Evolutionary conservation across 2,329 filamentous ascomycete genomes (phyloP).

Genomic region (Clonostachys solani): DNA sequence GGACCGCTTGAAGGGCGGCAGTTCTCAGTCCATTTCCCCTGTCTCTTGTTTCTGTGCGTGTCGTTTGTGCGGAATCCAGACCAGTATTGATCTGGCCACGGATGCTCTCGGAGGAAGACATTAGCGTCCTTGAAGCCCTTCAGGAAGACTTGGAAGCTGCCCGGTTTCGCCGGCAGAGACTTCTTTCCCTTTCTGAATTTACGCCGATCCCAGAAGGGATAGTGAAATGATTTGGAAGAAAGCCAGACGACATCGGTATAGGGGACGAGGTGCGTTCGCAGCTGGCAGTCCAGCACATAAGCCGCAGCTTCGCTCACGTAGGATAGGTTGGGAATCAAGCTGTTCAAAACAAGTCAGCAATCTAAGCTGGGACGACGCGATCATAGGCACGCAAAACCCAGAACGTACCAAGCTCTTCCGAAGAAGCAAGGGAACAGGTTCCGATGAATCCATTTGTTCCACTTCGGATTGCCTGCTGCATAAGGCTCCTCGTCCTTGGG

Average conservation of each 20-base stretch:
- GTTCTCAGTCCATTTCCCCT: slow-evolving; percentile 69
- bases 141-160: slow-evolving; percentile 95
- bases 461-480: slow-evolving; percentile 94
- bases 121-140: slow-evolving; percentile 98
- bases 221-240: slow-evolving; percentile 96
- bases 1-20: slow-evolving; percentile 60
- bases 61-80: slow-evolving; percentile 66
- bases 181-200: slow-evolving; percentile 86
- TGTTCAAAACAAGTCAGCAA: slow-evolving; percentile 14
- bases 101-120: slow-evolving; percentile 88
- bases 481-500: slow-evolving; percentile 99
- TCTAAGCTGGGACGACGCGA: not conserved
- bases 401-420: slow-evolving; percentile 72
- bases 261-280: slow-evolving; percentile 88
- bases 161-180: slow-evolving; percentile 80
- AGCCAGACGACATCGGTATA: slow-evolving; percentile 94
- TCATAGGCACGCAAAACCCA: not conserved
- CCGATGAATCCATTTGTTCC: slow-evolving; percentile 99
- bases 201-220: slow-evolving; percentile 94
- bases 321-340: slow-evolving; percentile 91
- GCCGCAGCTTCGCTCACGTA: slow-evolving; percentile 98
- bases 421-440: slow-evolving; percentile 98
- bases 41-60: slow-evolving; percentile 63
- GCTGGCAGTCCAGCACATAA: slow-evolving; percentile 86
- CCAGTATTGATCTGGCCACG: slow-evolving; percentile 89